These are phyloP conservation scores for Penicillium sp. DNA, from an alignment of 2,329 filamentous ascomycete species.

Conservation along the genomic window DNA sequence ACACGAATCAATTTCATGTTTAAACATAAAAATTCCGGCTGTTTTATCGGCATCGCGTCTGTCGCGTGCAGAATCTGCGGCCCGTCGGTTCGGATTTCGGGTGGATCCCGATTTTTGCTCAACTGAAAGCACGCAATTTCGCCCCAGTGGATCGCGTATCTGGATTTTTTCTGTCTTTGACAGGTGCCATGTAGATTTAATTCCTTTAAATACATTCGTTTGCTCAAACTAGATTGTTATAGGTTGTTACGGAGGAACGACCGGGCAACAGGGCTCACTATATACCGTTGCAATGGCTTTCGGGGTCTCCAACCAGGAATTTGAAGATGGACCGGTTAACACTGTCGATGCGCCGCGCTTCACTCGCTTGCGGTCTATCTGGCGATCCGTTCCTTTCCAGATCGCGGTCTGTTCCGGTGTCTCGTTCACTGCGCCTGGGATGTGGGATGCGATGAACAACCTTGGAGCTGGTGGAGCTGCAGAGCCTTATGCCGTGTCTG, in stretches of 20 bases:
- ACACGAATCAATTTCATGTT: background rate
- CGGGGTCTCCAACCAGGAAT: background rate
- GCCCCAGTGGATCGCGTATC: background rate
- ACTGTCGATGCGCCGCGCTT: background rate
- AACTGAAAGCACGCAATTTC: background rate
- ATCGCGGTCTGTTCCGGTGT: conserved; percentile 24
- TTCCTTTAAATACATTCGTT: background rate
- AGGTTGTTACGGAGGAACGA: background rate
- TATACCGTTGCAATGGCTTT: background rate
- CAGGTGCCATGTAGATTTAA: background rate
- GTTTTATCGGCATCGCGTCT: background rate
- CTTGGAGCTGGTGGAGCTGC: conserved; percentile 54
- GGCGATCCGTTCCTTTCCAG: conserved; percentile 25
- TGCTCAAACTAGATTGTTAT: too few relatives aligned
- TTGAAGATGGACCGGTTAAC: background rate
- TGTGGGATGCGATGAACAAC: conserved; percentile 57
- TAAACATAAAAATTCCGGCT: background rate
- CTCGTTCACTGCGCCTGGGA: conserved; percentile 27
- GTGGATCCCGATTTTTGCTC: background rate
- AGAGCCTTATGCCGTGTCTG: conserved; percentile 52
- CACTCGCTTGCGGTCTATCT: conserved; percentile 10
- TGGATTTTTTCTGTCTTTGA: background rate
- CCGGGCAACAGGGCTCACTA: background rate
- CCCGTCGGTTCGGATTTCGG: background rate
- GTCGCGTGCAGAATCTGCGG: background rate